Conservation (phyloP, 2,329 filamentous ascomycete species). For the Ophiostoma pallidulum region DNA sequence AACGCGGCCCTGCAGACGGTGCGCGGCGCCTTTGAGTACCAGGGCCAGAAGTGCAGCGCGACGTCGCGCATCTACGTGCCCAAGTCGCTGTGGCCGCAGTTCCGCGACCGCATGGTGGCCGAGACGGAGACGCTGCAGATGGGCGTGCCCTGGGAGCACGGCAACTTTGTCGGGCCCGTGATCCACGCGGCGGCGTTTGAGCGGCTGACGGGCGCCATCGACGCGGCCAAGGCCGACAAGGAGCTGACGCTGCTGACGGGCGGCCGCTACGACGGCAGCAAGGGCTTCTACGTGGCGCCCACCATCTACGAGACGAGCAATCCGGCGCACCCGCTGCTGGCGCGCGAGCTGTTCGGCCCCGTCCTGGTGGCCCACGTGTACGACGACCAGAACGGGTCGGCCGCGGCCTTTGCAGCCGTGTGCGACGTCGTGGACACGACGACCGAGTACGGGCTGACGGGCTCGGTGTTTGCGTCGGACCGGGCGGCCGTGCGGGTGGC, state of each 20-base stretch:
- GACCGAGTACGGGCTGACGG: constrained; percentile 55
- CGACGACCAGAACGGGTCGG: constrained; percentile 31
- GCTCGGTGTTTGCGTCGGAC: constrained; percentile 40
- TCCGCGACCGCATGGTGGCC: constrained; percentile 30
- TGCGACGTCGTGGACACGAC: constrained; percentile 61
- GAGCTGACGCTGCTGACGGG: constrained; percentile 35
- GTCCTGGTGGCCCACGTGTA: constrained; percentile 39
- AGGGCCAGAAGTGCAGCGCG: constrained; percentile 43
- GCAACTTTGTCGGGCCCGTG: constrained; percentile 38
- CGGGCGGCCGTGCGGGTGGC: constrained; percentile 38
- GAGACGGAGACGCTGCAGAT: constrained; percentile 26
- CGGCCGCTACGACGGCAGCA: constrained; percentile 32
- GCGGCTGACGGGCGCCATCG: constrained; percentile 35
- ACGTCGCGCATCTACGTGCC: constrained; percentile 48
- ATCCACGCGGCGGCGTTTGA: constrained; percentile 38
- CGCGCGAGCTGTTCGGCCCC: constrained; percentile 40
- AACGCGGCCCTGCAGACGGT: constrained; percentile 38
- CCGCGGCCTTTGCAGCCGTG: constrained; percentile 35
- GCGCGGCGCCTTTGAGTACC: constrained; percentile 40
- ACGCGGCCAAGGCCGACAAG: constrained; percentile 33
- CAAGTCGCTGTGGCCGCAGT: constrained; percentile 29
- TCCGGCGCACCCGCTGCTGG: constrained; percentile 34
- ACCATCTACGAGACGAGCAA: constrained; percentile 35
- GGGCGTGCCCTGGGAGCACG: constrained; percentile 24
- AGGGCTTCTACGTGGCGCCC: constrained; percentile 37